A percentile compares a stretch with the other conserved stretches of the same genome.
Evolutionary conservation across 441 rosid genomes (phyloP).

Genomic region (Omphalea diandra): DNA sequence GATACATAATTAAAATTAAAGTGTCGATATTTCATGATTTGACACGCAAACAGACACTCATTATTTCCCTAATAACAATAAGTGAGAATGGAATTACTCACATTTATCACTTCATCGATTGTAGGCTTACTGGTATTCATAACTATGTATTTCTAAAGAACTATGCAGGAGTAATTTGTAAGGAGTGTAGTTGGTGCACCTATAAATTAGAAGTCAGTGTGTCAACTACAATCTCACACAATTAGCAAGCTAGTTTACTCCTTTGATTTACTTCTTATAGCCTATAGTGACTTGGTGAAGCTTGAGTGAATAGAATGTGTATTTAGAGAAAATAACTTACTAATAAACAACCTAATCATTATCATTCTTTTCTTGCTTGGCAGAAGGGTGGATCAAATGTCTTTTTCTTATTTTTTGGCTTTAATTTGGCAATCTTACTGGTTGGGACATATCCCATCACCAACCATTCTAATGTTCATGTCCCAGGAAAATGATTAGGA

Average conservation of each 20-base stretch:
- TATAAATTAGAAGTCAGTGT: not conserved
- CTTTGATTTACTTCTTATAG: not conserved
- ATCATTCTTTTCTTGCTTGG: constrained; percentile 26
- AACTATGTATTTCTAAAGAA: no score
- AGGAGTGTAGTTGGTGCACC: constrained; percentile 37
- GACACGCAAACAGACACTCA: no score
- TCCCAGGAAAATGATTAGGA: constrained; percentile 21
- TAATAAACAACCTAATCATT: not conserved
- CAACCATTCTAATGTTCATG: constrained; percentile 19
- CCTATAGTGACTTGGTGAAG: constrained; percentile 16
- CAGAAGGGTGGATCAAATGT: constrained; percentile 38
- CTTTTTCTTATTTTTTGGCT: constrained; percentile 24
- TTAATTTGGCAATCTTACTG: constrained; percentile 5
- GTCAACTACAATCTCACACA: not conserved
- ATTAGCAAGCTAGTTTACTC: not conserved
- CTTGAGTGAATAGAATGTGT: constrained; percentile 10
- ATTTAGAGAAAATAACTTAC: not conserved
- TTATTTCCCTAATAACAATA: no score
- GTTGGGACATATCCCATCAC: constrained; percentile 20
- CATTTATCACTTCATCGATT: no score
- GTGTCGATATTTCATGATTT: no score
- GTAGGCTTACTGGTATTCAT: no score
- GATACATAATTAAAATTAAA: no score
- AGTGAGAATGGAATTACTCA: no score
- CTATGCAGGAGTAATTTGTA: constrained; percentile 11